Evolutionary conservation across 2,329 filamentous ascomycete species (phyloP).

Genomic region (Grosmannia serpens): DNA sequence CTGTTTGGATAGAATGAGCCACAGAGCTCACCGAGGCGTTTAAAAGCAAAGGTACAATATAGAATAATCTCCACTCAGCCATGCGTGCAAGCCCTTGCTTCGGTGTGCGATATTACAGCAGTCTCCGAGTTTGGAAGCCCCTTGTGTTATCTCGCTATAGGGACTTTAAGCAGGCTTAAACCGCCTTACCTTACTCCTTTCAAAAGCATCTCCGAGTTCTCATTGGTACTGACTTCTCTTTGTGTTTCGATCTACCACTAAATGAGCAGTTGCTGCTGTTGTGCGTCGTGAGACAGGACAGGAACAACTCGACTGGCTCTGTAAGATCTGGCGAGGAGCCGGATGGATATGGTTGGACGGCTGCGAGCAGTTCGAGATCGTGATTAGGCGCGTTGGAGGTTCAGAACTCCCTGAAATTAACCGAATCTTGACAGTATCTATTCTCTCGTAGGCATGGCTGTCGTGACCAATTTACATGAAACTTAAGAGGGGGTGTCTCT

Average conservation of each 20-base stretch:
- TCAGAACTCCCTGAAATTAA: neutral
- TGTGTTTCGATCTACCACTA: neutral
- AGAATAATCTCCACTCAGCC: slow-evolving; percentile 1
- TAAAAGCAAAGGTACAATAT: neutral
- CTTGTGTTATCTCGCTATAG: too few relatives aligned
- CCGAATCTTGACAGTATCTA: neutral
- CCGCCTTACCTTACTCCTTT: too few relatives aligned
- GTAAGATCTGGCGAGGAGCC: neutral
- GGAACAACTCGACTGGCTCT: neutral
- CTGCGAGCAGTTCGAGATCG: neutral
- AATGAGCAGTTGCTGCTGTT: neutral
- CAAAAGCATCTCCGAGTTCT: neutral
- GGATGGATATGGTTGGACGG: neutral
- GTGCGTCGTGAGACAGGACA: neutral
- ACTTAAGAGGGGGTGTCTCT: neutral
- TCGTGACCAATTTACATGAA: neutral
- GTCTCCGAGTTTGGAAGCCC: neutral
- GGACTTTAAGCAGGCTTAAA: too few relatives aligned
- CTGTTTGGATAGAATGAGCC: neutral
- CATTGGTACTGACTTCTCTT: neutral
- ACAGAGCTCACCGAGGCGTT: neutral
- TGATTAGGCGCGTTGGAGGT: neutral
- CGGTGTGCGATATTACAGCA: neutral
- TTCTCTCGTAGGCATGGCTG: neutral
- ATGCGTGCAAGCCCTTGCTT: neutral